Base-by-base conservation (phyloP, 768 basidiomycete genomes). In the Chiua virens region DNA sequence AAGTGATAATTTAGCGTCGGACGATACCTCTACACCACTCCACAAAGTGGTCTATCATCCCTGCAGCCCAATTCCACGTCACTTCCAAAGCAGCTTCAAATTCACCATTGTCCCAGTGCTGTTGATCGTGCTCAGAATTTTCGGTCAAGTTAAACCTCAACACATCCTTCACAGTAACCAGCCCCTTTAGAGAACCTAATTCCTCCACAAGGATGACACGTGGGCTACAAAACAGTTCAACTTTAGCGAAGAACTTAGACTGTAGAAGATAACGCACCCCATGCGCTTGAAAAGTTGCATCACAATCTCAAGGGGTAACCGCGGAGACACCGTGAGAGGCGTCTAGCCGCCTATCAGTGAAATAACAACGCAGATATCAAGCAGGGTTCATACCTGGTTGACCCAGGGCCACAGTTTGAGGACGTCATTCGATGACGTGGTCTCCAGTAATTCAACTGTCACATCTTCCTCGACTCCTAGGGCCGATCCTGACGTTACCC, bases 251-350 rank as follows among this genome's bases (percentile, higher is more conserved):
- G 27, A 23, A n/a, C 15, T 1, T 8, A 10, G 18, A 41, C 18
- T 4, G 56, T 30, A 18, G 44, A 38, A 39, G 57, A 17, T 1
- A 14, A 77, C 92, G 59, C 63, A 97, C 97, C 97, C 97, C 88
- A 99, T 91, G 41, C 92, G 81, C 66, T 96, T 92, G 78, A 98
- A 99, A 23, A 99, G 73, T 64, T 99, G 93, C 89, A 97, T 92
- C 8, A 95, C 92, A 48, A 98, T 93, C 68, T 99, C 97, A 38
- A 99, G 75, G 1, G 94, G 93, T 36, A 97, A 79, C 56, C 91
- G 90, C 2, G 93, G 87, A 7, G 93, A 87, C 11, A 97, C 94
- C 0, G 91, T 93, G 62, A 99, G 79, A 1, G 96, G 94, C 1
- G 93, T 96, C 97, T 99, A 34, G 34, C 25, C 23, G 41, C 7